Evolutionary conservation across 2,329 filamentous ascomycete genomes (phyloP), one percentile per base, ranked within the genome.

Genomic region (Cladosporium sp.): DNA sequence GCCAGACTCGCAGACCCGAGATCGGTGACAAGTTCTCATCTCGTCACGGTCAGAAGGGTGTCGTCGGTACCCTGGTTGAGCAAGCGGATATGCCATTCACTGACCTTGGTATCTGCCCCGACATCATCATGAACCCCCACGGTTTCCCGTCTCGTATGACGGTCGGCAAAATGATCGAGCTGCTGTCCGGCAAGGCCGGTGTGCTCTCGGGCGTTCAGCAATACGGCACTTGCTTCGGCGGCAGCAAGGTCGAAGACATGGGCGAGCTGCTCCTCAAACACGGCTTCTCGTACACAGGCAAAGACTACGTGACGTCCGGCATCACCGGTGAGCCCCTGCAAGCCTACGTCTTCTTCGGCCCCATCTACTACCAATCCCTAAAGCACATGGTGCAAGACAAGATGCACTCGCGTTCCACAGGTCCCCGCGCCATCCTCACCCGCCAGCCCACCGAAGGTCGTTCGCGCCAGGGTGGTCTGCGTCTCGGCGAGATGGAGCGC

Each of bases 321-420:
- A 94, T 97, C 76, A 98, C 95, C 0, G 96, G 95, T 73, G 95
- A 99, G 80, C 88, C 91, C 0, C 84, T 98, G 6, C 93, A 96
- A 69, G 93, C 93, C 14, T 98, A 98, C 80, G 93, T 99, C 75
- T 99, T 98, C 84, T 97, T 96, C 77, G 95, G 95, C 0, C 95
- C 95, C 12, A 99, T 99, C 79, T 99, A 97, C 83, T 99, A 99
- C 83, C 95, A 99, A 83, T 96, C 97, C 71, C 87, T 99, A 70
- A 99, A 99, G 86, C 95, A 99, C 85, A 99, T 99, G 95, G 95
- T 99, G 4, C 93, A 98, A 78, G 95, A 99, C 78, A 99, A 99
- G 82, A 98, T 99, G 95, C 95, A 99, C 80, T 94, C 92, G 35
- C 92, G 95, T 68, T 89, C 94, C 2, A 89, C 92, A 16, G 96